Percentiles rank a stretch among this genome's conserved stretches.
Conservation (phyloP, 1,284 basidiomycete genomes). For the Veloboletus limbatus region DNA sequence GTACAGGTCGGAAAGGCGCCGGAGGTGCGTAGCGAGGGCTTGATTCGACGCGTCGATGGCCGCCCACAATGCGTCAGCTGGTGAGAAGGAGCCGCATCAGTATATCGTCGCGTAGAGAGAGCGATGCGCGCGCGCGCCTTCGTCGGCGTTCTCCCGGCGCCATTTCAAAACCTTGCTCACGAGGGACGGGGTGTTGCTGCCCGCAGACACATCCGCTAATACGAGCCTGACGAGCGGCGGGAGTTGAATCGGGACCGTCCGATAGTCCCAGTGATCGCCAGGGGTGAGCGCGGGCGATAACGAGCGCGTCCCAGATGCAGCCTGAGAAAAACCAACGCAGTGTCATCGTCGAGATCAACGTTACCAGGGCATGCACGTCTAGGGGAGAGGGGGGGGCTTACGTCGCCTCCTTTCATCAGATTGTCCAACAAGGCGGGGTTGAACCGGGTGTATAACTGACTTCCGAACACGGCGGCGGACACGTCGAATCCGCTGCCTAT, state of each 20-base stretch:
- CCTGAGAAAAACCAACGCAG: conserved; percentile 13
- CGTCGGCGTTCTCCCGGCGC: conserved; percentile 59
- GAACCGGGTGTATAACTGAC: conserved; percentile 92
- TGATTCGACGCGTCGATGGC: conserved; percentile 62
- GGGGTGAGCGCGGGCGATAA: conserved; percentile 51
- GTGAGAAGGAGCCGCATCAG: conserved; percentile 9
- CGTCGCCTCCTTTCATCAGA: conserved; percentile 62
- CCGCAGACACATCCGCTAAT: conserved; percentile 91
- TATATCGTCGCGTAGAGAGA: background rate
- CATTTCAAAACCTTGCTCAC: conserved; percentile 87
- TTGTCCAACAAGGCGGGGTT: conserved; percentile 66
- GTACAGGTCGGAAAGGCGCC: conserved; percentile 48
- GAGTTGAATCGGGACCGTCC: conserved; percentile 67
- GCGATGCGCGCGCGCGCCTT: conserved; percentile 44
- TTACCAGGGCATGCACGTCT: background rate
- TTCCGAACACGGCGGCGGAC: conserved; percentile 91
- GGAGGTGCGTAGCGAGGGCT: conserved; percentile 51
- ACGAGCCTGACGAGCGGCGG: conserved; percentile 80
- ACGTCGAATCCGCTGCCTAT: conserved; percentile 98
- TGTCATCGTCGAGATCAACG: conserved; percentile 1
- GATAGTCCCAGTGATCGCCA: conserved; percentile 57
- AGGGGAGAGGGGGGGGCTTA: too few relatives aligned
- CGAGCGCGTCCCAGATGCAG: conserved; percentile 7
- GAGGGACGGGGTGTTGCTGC: conserved; percentile 90
- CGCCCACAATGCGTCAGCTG: conserved; percentile 72